These are phyloP conservation scores for Candida pseudoviswanathii DNA, from an alignment of 1,139 yeast species.

Conservation along the genomic window DNA sequence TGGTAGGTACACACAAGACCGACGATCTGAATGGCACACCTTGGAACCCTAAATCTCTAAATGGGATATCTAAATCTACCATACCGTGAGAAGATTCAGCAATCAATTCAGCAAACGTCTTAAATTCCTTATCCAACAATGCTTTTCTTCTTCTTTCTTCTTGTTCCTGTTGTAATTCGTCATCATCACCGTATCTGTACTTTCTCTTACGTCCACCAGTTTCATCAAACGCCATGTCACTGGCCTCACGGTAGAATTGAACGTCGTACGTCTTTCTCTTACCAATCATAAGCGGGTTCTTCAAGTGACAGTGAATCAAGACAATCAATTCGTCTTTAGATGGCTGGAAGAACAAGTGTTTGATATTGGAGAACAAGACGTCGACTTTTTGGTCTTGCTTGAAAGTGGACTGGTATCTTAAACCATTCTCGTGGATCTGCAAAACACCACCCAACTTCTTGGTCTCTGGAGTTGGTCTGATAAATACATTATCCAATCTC, in stretches of 20 bases:
- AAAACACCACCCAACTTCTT: conserved; percentile 91
- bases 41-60: conserved; percentile 93
- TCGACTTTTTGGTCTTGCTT: conserved; percentile 87
- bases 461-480: conserved; percentile 95
- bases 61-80: conserved; percentile 89
- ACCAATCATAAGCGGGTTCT: conserved; percentile 92
- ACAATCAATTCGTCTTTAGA: conserved; percentile 94
- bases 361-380: conserved; percentile 84
- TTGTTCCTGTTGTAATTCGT: conserved; percentile 97
- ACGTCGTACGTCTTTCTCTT: conserved; percentile 94
- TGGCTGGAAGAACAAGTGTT: conserved; percentile 93
- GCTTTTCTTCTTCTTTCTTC: conserved; percentile 95
- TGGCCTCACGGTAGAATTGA: conserved; percentile 95
- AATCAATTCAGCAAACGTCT: conserved; percentile 84
- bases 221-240: conserved; percentile 95
- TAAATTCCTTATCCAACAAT: conserved; percentile 88
- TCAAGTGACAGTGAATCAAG: conserved; percentile 87
- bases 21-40: conserved; percentile 98
- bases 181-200: conserved; percentile 96
- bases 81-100: conserved; percentile 83
- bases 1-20: conserved; percentile 94
- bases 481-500: conserved; percentile 83
- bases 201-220: conserved; percentile 92
- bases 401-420: conserved; percentile 84
- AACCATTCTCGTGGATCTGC: conserved; percentile 94